A percentile compares a stretch with the other conserved stretches of the same genome.
These are phyloP conservation scores for Gossypium herbaceum DNA, from an alignment of 345 rosid genomes.

Conservation along the genomic window DNA sequence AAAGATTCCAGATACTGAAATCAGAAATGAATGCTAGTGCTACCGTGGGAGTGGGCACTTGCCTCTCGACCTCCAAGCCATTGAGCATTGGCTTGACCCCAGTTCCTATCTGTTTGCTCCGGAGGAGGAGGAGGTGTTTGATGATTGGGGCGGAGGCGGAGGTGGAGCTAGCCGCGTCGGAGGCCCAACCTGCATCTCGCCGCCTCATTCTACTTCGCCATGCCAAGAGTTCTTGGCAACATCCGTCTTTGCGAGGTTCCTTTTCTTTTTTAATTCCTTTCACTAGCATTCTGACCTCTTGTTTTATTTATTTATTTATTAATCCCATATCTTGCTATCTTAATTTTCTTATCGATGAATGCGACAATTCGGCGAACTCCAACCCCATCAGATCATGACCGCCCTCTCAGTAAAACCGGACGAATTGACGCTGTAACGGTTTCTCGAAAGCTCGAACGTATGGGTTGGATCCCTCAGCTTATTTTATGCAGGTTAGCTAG, in stretches of 20 bases:
- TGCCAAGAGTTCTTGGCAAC: conserved; percentile 83
- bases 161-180: conserved; percentile 20
- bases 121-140: conserved; percentile 20
- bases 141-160: conserved; percentile 18
- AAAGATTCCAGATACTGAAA: not conserved
- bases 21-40: conserved; percentile 7
- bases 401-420: conserved; percentile 73
- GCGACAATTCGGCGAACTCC: not conserved
- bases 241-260: conserved; percentile 63
- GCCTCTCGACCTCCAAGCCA: conserved; percentile 1
- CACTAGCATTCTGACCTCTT: not conserved
- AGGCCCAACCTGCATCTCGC: conserved; percentile 42
- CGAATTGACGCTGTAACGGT: conserved; percentile 58
- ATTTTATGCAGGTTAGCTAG: conserved; percentile 61
- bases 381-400: conserved; percentile 71
- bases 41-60: not conserved
- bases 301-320: no score
- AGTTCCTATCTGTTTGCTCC: not conserved
- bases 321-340: not conserved
- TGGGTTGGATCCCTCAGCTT: conserved; percentile 90
- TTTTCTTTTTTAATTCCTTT: not conserved
- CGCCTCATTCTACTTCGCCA: conserved; percentile 94
- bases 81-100: not conserved
- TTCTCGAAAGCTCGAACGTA: conserved; percentile 55
- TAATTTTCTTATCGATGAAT: not conserved